Percentiles rank a stretch among this genome's conserved stretches.
Evolutionary conservation across 495 filamentous ascomycete genomes (phyloP).

Genomic region (Neurospora sp.): DNA sequence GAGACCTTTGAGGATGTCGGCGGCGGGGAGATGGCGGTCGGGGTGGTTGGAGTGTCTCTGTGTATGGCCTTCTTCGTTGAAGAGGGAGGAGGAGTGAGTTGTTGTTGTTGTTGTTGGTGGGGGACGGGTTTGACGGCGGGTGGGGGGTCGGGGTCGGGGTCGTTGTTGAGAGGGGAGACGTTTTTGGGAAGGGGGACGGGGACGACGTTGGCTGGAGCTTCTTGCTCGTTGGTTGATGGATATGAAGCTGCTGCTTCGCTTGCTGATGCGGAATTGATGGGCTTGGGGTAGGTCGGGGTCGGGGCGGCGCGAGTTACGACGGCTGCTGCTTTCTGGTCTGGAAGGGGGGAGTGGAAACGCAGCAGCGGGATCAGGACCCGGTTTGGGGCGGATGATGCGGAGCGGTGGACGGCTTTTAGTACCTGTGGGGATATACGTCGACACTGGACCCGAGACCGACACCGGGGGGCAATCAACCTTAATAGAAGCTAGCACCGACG

Average conservation of each 20-base stretch:
- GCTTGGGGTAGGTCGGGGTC: neutral
- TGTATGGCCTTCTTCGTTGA: slow-evolving; percentile 19
- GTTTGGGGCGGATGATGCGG: too few species aligned
- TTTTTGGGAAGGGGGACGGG: neutral
- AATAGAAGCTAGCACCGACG: neutral
- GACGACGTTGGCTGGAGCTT: neutral
- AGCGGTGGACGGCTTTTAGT: too few species aligned
- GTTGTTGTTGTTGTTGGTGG: neutral
- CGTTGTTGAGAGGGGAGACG: neutral
- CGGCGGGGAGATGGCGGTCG: neutral
- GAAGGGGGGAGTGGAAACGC: neutral
- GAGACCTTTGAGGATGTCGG: slow-evolving; percentile 36
- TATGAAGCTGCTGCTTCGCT: neutral
- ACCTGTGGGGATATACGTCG: too few species aligned
- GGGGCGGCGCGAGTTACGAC: neutral
- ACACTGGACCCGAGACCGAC: neutral
- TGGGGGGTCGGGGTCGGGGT: too few species aligned
- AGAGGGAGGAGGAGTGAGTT: neutral
- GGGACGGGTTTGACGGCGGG: neutral
- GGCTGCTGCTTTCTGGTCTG: neutral
- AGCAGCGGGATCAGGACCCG: too few species aligned
- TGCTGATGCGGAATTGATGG: neutral
- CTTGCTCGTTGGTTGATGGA: neutral
- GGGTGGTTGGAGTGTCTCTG: slow-evolving; percentile 13
- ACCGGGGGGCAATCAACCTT: neutral